phyloP scores from a whole-genome alignment of 2,329 filamentous ascomycete species.

The Colletotrichum sp. region DNA sequence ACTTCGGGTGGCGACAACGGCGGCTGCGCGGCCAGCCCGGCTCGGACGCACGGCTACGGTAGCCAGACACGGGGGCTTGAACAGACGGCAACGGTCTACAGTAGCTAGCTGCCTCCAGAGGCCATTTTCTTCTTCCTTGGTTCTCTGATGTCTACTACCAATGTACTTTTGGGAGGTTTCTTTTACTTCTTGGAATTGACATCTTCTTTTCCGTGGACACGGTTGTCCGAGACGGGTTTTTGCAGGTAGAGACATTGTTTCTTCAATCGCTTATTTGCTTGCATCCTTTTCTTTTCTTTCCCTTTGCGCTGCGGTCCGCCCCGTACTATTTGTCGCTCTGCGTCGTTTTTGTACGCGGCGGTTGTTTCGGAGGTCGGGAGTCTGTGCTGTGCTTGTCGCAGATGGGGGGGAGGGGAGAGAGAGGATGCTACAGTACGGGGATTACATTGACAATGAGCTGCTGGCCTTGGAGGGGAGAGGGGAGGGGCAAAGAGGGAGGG shows the following conservation, averaged over 20 bases:
- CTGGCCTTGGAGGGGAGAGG: neutral
- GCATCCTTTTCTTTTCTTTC: neutral
- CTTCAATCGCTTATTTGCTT: neutral
- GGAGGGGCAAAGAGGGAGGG: neutral
- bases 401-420: neutral
- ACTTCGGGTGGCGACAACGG: neutral
- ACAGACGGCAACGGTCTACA: neutral
- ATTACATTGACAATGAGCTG: neutral
- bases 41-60: neutral
- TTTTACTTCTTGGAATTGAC: neutral
- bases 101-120: neutral
- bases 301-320: neutral
- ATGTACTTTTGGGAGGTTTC: neutral
- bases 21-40: neutral
- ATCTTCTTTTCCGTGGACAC: neutral
- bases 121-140: neutral
- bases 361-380: constrained; percentile 1
- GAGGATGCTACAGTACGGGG: neutral
- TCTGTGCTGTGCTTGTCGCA: constrained; percentile 9
- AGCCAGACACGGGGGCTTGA: neutral
- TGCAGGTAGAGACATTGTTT: neutral
- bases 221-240: neutral
- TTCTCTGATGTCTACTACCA: neutral
- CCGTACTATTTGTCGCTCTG: neutral
- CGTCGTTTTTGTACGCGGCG: neutral